Conservation (phyloP, 169 alveolate genomes). For the Plasmodium fragile region DNA sequence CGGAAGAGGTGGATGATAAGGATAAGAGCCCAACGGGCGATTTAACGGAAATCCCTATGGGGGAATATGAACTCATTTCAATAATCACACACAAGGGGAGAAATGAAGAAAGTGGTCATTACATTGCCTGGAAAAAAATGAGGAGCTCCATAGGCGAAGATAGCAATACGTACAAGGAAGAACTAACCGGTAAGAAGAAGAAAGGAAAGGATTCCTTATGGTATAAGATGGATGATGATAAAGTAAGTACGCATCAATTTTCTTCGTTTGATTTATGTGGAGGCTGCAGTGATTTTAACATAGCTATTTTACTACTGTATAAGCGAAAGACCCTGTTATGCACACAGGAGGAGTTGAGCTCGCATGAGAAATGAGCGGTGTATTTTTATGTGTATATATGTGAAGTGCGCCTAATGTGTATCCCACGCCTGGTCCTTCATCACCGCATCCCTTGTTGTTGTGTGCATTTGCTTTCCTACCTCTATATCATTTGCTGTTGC, state of each 20-base stretch:
- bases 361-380: neutral
- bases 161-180: neutral
- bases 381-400: neutral
- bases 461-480: neutral
- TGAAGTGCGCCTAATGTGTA: neutral
- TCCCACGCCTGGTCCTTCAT: neutral
- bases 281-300: constrained; percentile 92
- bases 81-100: constrained; percentile 98
- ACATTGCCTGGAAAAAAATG: constrained; percentile 95
- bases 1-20: neutral
- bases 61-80: constrained; percentile 94
- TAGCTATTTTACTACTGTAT: constrained; percentile 89
- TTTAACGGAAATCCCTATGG: constrained; percentile 81
- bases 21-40: constrained; percentile 25
- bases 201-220: constrained; percentile 78
- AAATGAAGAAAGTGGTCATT: constrained; percentile 98
- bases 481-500: neutral
- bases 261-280: constrained; percentile 91
- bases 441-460: neutral
- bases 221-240: constrained; percentile 92
- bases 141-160: constrained; percentile 7
- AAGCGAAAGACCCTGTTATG: constrained; percentile 66
- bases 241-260: constrained; percentile 86
- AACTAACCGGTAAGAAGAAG: constrained; percentile 53
- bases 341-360: constrained; percentile 11